phyloP scores from a whole-genome alignment of 257 asterid genomes.

The Solanum chiquidenum region DNA sequence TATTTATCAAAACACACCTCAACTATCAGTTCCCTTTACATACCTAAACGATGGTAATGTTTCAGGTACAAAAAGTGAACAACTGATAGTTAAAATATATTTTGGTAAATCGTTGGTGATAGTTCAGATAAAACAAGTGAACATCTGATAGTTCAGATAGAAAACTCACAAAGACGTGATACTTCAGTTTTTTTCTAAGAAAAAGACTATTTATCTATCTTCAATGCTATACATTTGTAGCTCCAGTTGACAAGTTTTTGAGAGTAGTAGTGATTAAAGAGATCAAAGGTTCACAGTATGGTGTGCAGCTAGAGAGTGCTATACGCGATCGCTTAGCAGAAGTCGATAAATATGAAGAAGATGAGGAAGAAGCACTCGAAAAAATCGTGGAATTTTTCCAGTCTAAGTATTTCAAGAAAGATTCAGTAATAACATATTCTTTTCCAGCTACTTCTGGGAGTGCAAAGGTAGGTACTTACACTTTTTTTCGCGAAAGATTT shows the following conservation, averaged over 20 bases:
- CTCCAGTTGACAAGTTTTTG: slow-evolving; percentile 55
- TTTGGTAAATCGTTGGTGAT: too few species aligned
- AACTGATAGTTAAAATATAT: neutral
- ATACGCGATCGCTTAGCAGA: slow-evolving; percentile 78
- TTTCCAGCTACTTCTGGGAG: slow-evolving; percentile 43
- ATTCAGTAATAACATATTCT: slow-evolving; percentile 41
- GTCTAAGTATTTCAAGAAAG: slow-evolving; percentile 54
- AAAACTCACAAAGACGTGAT: neutral
- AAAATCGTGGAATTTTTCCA: slow-evolving; percentile 52
- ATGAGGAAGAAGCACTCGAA: slow-evolving; percentile 72
- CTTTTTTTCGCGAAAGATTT: neutral
- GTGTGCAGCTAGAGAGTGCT: slow-evolving; percentile 63
- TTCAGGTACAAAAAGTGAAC: neutral
- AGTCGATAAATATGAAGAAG: slow-evolving; percentile 66
- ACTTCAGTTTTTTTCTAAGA: neutral
- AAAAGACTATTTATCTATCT: neutral
- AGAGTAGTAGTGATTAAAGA: slow-evolving; percentile 89
- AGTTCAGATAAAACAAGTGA: neutral
- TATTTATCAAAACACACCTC: neutral
- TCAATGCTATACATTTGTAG: slow-evolving; percentile 22
- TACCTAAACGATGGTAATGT: neutral
- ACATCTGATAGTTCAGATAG: neutral
- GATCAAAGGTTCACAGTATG: slow-evolving; percentile 92
- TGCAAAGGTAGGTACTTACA: slow-evolving; percentile 27
- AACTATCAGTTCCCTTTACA: neutral